phyloP scores from a whole-genome alignment of 306 rosid genomes.

The Abrus pulchellus region DNA sequence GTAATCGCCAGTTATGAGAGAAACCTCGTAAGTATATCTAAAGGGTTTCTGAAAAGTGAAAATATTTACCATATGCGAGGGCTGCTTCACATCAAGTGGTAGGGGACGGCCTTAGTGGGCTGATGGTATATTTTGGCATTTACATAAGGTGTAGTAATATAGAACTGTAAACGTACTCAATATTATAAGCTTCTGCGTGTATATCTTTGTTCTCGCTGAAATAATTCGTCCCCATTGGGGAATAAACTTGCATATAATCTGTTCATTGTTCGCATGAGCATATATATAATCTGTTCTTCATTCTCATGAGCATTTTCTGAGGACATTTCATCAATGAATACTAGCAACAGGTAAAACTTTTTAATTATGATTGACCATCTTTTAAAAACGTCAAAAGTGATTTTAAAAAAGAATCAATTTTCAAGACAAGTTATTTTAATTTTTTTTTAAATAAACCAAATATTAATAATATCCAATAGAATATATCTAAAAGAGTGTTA shows the following conservation, averaged over 20 bases:
- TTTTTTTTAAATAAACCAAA: too few relatives aligned
- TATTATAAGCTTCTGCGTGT: neutral
- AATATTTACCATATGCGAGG: slow-evolving; percentile 7
- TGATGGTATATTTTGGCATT: slow-evolving; percentile 28
- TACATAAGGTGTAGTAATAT: neutral
- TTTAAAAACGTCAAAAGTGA: too few relatives aligned
- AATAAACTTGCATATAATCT: neutral
- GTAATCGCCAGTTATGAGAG: slow-evolving; percentile 6
- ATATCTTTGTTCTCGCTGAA: neutral
- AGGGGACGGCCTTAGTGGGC: neutral
- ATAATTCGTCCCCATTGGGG: slow-evolving; percentile 20
- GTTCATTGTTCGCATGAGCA: neutral
- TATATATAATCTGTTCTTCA: too few relatives aligned
- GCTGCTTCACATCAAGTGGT: neutral
- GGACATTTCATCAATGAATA: too few relatives aligned
- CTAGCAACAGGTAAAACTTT: too few relatives aligned
- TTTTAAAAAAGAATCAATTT: too few relatives aligned
- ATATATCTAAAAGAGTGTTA: too few relatives aligned
- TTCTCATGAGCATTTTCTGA: too few relatives aligned
- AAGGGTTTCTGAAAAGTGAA: slow-evolving; percentile 1
- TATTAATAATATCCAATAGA: too few relatives aligned
- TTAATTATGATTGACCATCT: too few relatives aligned
- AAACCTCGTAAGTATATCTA: slow-evolving; percentile 13
- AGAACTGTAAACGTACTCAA: neutral
- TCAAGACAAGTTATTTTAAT: too few relatives aligned